Base-by-base conservation (phyloP, 352 stramenopile genomes). In the Detonula confervacea region DNA sequence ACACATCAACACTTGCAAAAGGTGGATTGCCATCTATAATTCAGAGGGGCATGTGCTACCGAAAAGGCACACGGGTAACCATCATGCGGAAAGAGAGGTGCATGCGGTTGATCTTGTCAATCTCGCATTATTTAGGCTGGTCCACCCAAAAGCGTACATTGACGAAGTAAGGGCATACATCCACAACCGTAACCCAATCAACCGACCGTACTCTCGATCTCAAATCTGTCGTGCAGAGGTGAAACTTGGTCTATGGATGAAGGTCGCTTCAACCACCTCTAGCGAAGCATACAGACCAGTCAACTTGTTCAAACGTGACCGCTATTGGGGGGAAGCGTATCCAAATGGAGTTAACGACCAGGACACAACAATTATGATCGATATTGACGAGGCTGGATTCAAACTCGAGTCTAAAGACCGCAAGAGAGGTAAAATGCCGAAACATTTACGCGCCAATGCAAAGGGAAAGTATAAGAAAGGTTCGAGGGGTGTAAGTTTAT, bases 361-460 rank as follows among this genome's bases (percentile, higher is more conserved):
- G 2, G 3, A 2, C 7, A 47, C 33, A 20, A 4, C 3, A 3
- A 44, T 61, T 46, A 51, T 61, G 5, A 71, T 71, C 11, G 62
- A 71, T 61, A 11, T 64, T 49, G 55, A 64, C 33, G 55, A 64
- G 16, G 55, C 55, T 16, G 55, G 8, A n/a, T 33, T 11, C n/a
- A n/a, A n/a, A n/a, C n/a, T n/a, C n/a, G n/a, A n/a, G n/a, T n/a
- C n/a, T n/a, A n/a, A n/a, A n/a, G n/a, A n/a, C n/a, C n/a, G n/a
- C n/a, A n/a, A n/a, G n/a, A n/a, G n/a, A n/a, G n/a, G n/a, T n/a
- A n/a, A n/a, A n/a, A n/a, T n/a, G n/a, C n/a, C n/a, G n/a, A n/a
- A n/a, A n/a, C n/a, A n/a, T 64, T 12, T 64, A 47, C 47, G 55
- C 18, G 8, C 24, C 46, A 25, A 64, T 24, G 55, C 37, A 20